Evolutionary conservation across 495 filamentous ascomycete genomes (phyloP).

Genomic region (Acidomyces sp.): DNA sequence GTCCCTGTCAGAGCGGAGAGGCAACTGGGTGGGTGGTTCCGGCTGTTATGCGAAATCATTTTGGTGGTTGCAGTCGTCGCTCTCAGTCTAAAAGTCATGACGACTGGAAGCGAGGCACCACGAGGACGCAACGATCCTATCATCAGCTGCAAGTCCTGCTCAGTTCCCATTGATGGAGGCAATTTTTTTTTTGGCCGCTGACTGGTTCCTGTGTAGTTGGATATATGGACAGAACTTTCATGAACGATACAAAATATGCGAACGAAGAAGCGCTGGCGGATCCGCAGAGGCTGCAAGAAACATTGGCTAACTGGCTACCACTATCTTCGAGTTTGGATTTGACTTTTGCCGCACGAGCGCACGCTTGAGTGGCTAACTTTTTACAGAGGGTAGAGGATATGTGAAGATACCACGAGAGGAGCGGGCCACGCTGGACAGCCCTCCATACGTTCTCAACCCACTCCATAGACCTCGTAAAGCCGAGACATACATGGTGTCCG

Average conservation of each 20-base stretch:
- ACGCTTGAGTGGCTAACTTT: background rate
- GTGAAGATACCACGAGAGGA: constrained; percentile 8
- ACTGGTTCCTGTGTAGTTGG: constrained; percentile 10
- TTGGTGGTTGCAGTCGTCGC: too few species aligned
- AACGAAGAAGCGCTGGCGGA: constrained; percentile 8
- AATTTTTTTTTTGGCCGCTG: too few species aligned
- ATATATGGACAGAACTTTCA: constrained; percentile 7
- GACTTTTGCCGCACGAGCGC: background rate
- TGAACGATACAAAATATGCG: constrained; percentile 13
- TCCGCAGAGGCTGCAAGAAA: background rate
- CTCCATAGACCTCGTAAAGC: background rate
- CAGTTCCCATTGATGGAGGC: too few species aligned
- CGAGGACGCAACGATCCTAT: background rate
- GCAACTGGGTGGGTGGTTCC: too few species aligned
- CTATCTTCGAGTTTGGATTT: constrained; percentile 13
- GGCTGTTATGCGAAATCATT: too few species aligned
- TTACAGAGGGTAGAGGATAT: constrained; percentile 14
- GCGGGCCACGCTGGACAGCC: constrained; percentile 4
- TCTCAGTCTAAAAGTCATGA: too few species aligned
- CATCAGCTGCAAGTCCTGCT: too few species aligned
- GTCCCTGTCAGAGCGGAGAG: too few species aligned
- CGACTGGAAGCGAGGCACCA: too few species aligned
- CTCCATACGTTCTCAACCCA: constrained; percentile 13
- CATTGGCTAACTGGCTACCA: constrained; percentile 7
- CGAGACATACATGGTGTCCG: constrained; percentile 12